These are phyloP conservation scores for Trichoderma cornu-damae DNA, from an alignment of 2,329 filamentous ascomycete species.

Conservation along the genomic window DNA sequence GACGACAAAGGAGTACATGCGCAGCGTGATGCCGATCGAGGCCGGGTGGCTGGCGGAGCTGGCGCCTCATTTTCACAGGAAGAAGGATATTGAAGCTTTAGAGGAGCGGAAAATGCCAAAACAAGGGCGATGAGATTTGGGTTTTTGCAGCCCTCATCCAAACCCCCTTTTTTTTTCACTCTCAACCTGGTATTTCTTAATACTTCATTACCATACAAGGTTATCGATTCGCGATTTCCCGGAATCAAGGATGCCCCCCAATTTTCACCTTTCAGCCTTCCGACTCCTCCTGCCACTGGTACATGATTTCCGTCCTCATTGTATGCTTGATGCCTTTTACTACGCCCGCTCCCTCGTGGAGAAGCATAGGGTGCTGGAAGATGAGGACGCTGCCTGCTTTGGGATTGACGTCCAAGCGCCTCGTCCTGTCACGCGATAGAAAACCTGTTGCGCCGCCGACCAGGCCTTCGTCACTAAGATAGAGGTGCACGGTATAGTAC, in stretches of 20 bases:
- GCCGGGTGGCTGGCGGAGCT: constrained; percentile 81
- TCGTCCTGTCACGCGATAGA: constrained; percentile 38
- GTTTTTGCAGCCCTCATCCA: background rate
- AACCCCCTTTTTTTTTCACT: background rate
- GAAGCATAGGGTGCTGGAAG: constrained; percentile 50
- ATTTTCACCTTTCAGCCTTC: background rate
- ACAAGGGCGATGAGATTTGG: constrained; percentile 24
- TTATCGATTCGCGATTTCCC: background rate
- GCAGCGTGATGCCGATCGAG: constrained; percentile 79
- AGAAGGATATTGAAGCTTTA: constrained; percentile 77
- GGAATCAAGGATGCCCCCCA: background rate
- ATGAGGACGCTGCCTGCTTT: constrained; percentile 54
- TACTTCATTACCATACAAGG: background rate
- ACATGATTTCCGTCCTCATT: constrained; percentile 52
- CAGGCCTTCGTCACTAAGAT: constrained; percentile 35
- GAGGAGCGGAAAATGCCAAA: constrained; percentile 63
- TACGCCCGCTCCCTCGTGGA: constrained; percentile 52
- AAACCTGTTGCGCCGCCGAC: constrained; percentile 54
- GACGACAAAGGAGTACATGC: constrained; percentile 89
- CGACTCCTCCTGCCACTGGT: constrained; percentile 30
- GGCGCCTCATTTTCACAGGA: constrained; percentile 92
- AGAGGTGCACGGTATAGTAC: constrained; percentile 53
- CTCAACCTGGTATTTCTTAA: background rate
- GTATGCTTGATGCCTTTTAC: constrained; percentile 50
- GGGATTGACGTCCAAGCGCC: constrained; percentile 49